Percentiles rank a stretch among this genome's conserved stretches.
Evolutionary conservation across 192 early-diverging fungal genomes (phyloP).

Genomic region (Lobosporangium transversale): DNA sequence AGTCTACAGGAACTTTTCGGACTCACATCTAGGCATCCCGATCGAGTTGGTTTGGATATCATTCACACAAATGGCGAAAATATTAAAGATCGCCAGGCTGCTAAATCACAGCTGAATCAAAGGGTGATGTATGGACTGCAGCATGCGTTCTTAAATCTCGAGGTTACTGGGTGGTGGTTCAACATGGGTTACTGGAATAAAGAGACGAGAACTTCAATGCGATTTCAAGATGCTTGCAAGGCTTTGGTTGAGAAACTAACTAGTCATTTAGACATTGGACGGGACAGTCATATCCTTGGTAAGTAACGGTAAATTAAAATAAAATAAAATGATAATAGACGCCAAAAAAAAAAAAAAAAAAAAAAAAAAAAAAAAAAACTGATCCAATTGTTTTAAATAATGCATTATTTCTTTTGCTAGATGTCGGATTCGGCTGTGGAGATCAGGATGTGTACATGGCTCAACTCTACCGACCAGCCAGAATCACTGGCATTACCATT

Average conservation of each 20-base stretch:
- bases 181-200: conserved; percentile 61
- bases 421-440: conserved; percentile 67
- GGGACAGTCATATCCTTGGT: conserved; percentile 42
- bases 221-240: conserved; percentile 57
- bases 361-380: no score
- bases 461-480: conserved; percentile 32
- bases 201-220: conserved; percentile 2
- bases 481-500: conserved; percentile 56
- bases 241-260: conserved; percentile 49
- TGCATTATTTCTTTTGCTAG: conserved; percentile 17
- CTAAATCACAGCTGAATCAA: conserved; percentile 30
- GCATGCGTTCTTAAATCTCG: conserved; percentile 55
- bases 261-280: conserved; percentile 18
- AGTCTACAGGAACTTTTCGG: conserved; percentile 26
- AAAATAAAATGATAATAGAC: neutral
- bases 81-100: conserved; percentile 3
- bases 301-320: neutral
- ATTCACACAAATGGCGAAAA: conserved; percentile 9
- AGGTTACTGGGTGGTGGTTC: conserved; percentile 58
- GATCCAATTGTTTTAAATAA: no score
- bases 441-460: conserved; percentile 61
- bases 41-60: conserved; percentile 40
- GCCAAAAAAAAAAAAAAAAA: neutral
- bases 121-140: conserved; percentile 57
- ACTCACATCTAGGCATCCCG: conserved; percentile 33